Base-by-base conservation (phyloP, 768 basidiomycete genomes). In the Lepiota brunneoincarnata region DNA sequence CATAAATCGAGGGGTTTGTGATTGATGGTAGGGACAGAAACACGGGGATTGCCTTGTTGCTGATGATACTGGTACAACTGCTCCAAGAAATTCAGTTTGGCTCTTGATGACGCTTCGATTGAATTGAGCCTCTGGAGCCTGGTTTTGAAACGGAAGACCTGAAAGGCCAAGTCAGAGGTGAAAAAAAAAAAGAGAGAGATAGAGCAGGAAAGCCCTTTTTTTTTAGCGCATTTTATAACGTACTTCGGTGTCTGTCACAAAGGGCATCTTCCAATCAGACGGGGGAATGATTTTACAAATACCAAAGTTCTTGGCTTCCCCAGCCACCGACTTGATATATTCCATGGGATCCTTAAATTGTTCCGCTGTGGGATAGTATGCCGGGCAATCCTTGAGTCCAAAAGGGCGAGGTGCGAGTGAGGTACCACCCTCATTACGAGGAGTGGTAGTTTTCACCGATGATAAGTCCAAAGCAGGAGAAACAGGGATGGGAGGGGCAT, bases 221-320 rank as follows among this genome's bases (percentile, higher is more conserved):
- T 55, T 37, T 57, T 37, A 36, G 50, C 37, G 43, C 23, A 42
- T 64, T 54, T 47, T 43, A 50, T 54, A 40, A 75, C 85, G 57
- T 61, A 93, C 95, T 82, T 94, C 91, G 15, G 93, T 93, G 67
- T 98, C 87, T 41, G 95, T 91, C 10, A 92, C 87, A 66, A 97
- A 98, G 6, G 96, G 92, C 86, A 97, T 96, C 62, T 88, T 82
- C 97, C 97, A 99, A 18, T 82, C 89, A 52, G 79, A 77, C 1
- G 97, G 97, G 57, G 97, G 97, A 21, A 98, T 82, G 53, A 99
- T 84, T 75, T 99, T 99, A 75, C 92, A 95, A 62, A 99, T 93
- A 21, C 97, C 97, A 65, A 82, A 92, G 44, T 82, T 71, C 65
- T 76, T 79, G 0, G 89, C 96, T 28, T 75, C 70, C 48, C 82